phyloP scores from a whole-genome alignment of 2,329 filamentous ascomycete genomes.

The Hymenoscyphus salicellus region DNA sequence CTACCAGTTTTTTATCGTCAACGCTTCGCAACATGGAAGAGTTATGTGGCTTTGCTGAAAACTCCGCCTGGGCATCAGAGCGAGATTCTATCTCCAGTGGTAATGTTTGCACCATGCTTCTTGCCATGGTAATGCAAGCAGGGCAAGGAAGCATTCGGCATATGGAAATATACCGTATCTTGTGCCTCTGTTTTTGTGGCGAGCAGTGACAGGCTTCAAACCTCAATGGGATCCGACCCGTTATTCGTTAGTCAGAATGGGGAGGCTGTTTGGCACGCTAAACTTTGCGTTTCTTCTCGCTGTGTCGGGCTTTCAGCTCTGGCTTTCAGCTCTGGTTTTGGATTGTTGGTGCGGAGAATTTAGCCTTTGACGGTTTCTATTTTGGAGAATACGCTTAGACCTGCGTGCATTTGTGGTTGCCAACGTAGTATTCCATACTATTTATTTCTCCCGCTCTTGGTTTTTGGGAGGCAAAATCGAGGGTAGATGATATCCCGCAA shows the following conservation, averaged over 20 bases:
- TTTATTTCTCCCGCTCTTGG: too few species aligned
- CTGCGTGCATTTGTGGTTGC: constrained; percentile 11
- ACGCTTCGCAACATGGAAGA: neutral
- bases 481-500: neutral
- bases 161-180: constrained; percentile 19
- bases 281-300: constrained; percentile 17
- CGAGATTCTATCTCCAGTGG: constrained; percentile 25
- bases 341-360: constrained; percentile 3
- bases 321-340: constrained; percentile 25
- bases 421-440: constrained; percentile 16
- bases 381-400: constrained; percentile 17
- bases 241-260: constrained; percentile 15
- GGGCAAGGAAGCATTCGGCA: constrained; percentile 8
- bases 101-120: constrained; percentile 16
- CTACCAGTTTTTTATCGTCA: neutral
- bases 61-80: constrained; percentile 23
- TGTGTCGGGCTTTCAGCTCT: constrained; percentile 19
- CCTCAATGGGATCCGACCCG: constrained; percentile 17
- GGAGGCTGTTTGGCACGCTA: constrained; percentile 13
- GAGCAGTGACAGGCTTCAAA: constrained; percentile 11
- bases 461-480: too few species aligned
- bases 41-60: constrained; percentile 29
- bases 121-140: constrained; percentile 17
- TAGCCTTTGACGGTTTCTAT: constrained; percentile 14
- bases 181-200: constrained; percentile 19